Evolutionary conservation across 306 rosid species (phyloP).

Genomic region (Sechiopsis laciniata): DNA sequence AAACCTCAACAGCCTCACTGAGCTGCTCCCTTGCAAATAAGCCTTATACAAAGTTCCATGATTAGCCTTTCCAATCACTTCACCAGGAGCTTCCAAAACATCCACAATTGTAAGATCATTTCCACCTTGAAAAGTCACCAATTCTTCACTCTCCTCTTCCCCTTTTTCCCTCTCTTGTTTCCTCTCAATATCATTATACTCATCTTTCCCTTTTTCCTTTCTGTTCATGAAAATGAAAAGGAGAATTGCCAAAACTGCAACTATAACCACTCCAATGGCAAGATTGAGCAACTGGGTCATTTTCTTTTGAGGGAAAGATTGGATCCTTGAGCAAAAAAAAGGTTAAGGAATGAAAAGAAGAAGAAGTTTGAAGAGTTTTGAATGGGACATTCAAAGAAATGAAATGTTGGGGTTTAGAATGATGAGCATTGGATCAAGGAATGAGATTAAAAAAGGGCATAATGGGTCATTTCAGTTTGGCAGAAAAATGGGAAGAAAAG

Average conservation of each 20-base stretch:
- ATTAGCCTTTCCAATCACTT: constrained; percentile 87
- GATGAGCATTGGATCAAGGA: constrained; percentile 24
- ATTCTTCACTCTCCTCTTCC: constrained; percentile 40
- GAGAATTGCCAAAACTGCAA: constrained; percentile 35
- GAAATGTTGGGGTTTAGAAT: background rate
- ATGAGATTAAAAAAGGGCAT: constrained; percentile 6
- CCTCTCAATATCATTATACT: constrained; percentile 50
- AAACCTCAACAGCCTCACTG: constrained; percentile 74
- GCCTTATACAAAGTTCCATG: constrained; percentile 87
- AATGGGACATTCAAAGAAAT: no score
- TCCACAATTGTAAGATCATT: constrained; percentile 66
- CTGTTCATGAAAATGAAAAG: constrained; percentile 37
- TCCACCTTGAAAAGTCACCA: constrained; percentile 63
- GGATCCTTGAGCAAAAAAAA: background rate
- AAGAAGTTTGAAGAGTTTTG: background rate
- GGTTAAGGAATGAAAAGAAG: constrained; percentile 4
- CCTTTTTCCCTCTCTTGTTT: constrained; percentile 36
- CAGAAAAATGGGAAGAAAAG: constrained; percentile 31
- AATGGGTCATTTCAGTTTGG: constrained; percentile 14
- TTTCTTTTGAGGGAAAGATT: constrained; percentile 29
- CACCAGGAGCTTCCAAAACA: constrained; percentile 92
- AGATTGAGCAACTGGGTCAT: constrained; percentile 42
- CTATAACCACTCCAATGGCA: constrained; percentile 36
- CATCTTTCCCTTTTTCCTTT: constrained; percentile 31
- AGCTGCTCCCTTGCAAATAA: constrained; percentile 53